phyloP scores from a whole-genome alignment of 1,139 yeast species.

The Candida neerlandica region DNA sequence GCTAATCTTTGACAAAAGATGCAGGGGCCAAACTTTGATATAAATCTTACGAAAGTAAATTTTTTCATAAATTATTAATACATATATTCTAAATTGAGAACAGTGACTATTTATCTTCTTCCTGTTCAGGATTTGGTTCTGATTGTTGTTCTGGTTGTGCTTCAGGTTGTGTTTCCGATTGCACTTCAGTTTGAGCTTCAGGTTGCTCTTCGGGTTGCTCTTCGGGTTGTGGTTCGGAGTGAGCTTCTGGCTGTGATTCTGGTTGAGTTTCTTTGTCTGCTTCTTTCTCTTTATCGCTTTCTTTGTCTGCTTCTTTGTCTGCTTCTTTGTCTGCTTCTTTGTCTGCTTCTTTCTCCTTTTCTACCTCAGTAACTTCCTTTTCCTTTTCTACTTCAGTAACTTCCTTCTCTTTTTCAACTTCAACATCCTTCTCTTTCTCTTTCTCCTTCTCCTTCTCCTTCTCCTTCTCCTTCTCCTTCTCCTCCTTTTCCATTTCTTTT shows the following conservation, averaged over 20 bases:
- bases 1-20: too few relatives aligned
- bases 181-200: neutral
- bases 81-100: too few relatives aligned
- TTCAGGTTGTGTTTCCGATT: neutral
- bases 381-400: neutral
- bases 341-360: neutral
- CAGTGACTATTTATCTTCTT: too few relatives aligned
- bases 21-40: too few relatives aligned
- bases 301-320: neutral
- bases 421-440: neutral
- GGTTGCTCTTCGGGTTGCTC: neutral
- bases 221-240: neutral
- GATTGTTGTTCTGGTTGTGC: neutral
- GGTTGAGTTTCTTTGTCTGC: neutral
- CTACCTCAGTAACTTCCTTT: neutral
- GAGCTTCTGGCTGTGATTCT: neutral
- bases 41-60: too few relatives aligned
- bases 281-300: neutral
- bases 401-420: neutral
- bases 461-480: neutral
- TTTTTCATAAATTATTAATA: too few relatives aligned
- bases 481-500: neutral
- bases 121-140: neutral
- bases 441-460: slow-evolving; percentile 8
- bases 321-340: neutral